Evolutionary conservation across 2,329 filamentous ascomycete species (phyloP), one percentile per base, ranked within the genome.

Genomic region (Fusarium anthophilum): DNA sequence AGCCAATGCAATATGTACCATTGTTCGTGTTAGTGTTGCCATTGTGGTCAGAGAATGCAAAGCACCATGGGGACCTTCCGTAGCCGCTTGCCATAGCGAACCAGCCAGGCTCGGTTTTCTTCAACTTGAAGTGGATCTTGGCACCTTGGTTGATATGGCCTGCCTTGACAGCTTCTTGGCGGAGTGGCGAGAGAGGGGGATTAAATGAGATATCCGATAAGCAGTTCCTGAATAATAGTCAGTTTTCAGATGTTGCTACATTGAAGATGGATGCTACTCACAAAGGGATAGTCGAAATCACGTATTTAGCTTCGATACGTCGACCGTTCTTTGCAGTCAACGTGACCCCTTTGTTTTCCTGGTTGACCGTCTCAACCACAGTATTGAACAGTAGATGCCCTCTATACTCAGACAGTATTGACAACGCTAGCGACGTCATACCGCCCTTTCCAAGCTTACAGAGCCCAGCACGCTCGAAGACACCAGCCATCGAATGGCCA

Each of bases 361-460:
- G 66, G 17, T 58, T 39, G 18, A 73, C 15, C 3, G 18, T 66
- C 6, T 66, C 50, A 7, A 75, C 24, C 0, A 54, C 58, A 8
- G 56, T 73, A 14, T 71, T 58, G 11, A 76, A 45, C 8, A 76
- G 20, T 24, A 73, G 13, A 20, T 76, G 22, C 3, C 66, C 66
- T 9, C 24, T 7, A 18, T 70, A 57, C 26, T 69, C 64, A 30
- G 51, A 30, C 3, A 70, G 30, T 6, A 74, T 71, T 1, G 45
- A 17, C 35, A 59, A 9, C 0, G 75, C 73, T 5, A 77, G 41
- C 0, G 62, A 66, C 3, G 66, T 77, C 73, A 74, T 77, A 3
- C 73, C 75, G 2, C 76, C 76, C 1, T 70, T 68, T 13, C 76
- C 69, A 14, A 77, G 57, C 18, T 77, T 77, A 32, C 53, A 76